phyloP scores from a whole-genome alignment of 2,329 filamentous ascomycete species.

The Pestalotiopsis sp. region DNA sequence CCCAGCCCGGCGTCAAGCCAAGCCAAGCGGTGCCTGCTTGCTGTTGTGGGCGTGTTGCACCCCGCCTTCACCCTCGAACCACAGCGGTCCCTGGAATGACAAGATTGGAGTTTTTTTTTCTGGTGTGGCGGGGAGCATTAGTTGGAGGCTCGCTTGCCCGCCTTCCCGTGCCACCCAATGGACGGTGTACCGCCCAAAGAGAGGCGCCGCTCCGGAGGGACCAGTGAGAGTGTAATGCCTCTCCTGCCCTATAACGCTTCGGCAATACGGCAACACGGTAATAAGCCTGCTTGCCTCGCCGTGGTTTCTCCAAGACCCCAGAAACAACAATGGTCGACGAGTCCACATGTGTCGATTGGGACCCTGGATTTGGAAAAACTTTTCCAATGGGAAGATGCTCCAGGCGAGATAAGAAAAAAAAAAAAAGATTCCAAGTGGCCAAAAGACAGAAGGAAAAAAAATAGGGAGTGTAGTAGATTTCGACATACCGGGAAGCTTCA shows the following conservation, averaged over 20 bases:
- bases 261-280: constrained; percentile 10
- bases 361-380: no score
- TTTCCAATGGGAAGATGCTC: no score
- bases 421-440: neutral
- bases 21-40: neutral
- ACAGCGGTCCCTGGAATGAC: no score
- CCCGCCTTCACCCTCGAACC: neutral
- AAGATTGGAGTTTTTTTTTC: neutral
- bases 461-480: neutral
- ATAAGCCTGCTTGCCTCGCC: neutral
- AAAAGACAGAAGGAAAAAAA: neutral
- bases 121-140: constrained; percentile 13
- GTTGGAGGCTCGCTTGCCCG: neutral
- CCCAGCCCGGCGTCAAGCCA: neutral
- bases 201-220: neutral
- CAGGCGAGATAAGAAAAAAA: no score
- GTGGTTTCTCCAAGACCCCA: no score
- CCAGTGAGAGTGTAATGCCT: neutral
- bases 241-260: neutral
- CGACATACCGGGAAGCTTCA: constrained; percentile 18
- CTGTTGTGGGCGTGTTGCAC: neutral
- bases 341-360: no score
- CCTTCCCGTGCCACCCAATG: constrained; percentile 4
- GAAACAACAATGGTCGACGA: no score
- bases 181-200: neutral